Evolutionary conservation across 2,329 filamentous ascomycete species (phyloP), one percentile per base, ranked within the genome.

Genomic region (Fusarium temperatum): DNA sequence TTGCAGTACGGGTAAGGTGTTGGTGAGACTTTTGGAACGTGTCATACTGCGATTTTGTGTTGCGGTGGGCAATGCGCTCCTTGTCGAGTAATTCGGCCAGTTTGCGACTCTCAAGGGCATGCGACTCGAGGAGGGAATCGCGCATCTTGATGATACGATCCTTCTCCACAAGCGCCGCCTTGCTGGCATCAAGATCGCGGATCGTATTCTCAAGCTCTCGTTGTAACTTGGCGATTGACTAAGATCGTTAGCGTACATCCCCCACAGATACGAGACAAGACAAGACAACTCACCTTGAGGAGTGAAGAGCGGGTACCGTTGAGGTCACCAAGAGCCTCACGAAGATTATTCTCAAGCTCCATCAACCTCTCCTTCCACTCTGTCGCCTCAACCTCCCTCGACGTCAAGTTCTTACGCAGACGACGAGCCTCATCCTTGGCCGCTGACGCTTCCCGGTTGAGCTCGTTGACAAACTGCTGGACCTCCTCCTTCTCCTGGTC

Each of bases 401-500:
- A 91, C 18, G 92, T 93, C 53, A 98, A 86, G 76, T 86, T 94
- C 87, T 97, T 96, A 79, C 94, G 92, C 74, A 98, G 86, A 78
- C 90, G 90, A 73, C 95, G 89, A 32, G 91, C 89, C 79, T 98
- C 96, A 72, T 98, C 96, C 84, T 96, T 97, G 72, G 94, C 91
- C 35, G 89, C 87, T 10, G 92, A 92, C 30, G 92, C 89, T 82
- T 98, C 95, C 45, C 91, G 88, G 80, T 98, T 98, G 75, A 98
- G 91, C 74, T 98, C 94, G 79, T 97, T 96, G 79, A 98, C 91
- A 73, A 97, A 90, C 82, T 96, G 93, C 84, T 98, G 95, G 58
- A 97, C 93, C 80, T 98, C 96, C 80, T 97, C 93, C 85, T 98
- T 98, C 84, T 98, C 95, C 78, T 94, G 92, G 79, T 90, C 93